Evolutionary conservation across 805 yeast genomes (phyloP).

Genomic region (Metschnikowia picachoensis): DNA sequence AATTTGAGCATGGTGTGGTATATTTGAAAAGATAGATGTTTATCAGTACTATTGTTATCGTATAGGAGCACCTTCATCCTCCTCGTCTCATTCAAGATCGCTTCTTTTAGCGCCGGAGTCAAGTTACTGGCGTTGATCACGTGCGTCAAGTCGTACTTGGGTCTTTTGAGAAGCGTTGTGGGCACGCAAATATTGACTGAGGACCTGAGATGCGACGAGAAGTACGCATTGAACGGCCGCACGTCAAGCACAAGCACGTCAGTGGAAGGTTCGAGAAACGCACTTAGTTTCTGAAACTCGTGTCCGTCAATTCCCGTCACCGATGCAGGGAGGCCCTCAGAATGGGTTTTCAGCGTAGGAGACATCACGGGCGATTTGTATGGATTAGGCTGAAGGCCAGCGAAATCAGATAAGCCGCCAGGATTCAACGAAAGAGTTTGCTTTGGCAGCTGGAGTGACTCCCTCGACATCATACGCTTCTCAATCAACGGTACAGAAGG

Average conservation of each 20-base stretch:
- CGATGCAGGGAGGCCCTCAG: constrained; percentile 10
- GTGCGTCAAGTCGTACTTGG: constrained; percentile 29
- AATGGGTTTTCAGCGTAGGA: constrained; percentile 18
- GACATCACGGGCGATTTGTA: constrained; percentile 7
- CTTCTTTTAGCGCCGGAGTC: constrained; percentile 18
- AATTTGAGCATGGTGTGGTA: constrained; percentile 35
- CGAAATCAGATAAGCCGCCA: neutral
- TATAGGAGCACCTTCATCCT: constrained; percentile 28
- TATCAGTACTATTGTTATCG: constrained; percentile 26
- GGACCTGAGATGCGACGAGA: constrained; percentile 25
- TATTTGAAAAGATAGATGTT: constrained; percentile 24
- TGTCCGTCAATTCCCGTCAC: constrained; percentile 12
- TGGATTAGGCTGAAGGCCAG: constrained; percentile 1
- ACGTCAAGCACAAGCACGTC: constrained; percentile 30
- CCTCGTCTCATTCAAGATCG: constrained; percentile 16
- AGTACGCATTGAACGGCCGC: constrained; percentile 37
- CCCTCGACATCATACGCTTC: constrained; percentile 1
- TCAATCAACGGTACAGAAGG: constrained; percentile 1
- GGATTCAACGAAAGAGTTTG: constrained; percentile 3
- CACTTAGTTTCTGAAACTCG: constrained; percentile 5
- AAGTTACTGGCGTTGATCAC: constrained; percentile 31
- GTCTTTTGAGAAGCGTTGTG: constrained; percentile 40
- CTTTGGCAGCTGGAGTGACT: constrained; percentile 1
- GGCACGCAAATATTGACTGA: constrained; percentile 43
- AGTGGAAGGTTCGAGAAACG: neutral